phyloP scores from a whole-genome alignment of 352 stramenopile genomes.

The Phytophthora sp. region DNA sequence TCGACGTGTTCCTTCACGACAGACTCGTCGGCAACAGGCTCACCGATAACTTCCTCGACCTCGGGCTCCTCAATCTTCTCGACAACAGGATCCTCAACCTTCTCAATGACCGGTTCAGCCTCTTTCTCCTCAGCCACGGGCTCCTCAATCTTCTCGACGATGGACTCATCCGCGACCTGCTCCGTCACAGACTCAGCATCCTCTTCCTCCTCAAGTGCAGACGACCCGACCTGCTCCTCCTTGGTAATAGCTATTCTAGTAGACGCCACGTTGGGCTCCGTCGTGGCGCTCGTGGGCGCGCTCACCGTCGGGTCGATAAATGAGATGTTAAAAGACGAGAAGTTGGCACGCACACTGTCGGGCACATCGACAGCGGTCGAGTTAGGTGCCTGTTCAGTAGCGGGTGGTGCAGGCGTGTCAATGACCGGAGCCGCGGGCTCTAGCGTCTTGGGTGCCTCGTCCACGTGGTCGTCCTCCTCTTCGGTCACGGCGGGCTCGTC shows the following conservation, averaged over 20 bases:
- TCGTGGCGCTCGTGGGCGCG: conserved; percentile 39
- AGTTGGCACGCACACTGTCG: conserved; percentile 54
- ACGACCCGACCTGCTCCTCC: not conserved
- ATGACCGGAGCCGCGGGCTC: conserved; percentile 25
- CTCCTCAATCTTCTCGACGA: conserved; percentile 7
- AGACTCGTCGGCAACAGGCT: not conserved
- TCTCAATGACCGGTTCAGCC: not conserved
- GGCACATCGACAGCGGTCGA: conserved; percentile 42
- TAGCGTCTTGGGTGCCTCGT: conserved; percentile 34
- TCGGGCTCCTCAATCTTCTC: not conserved
- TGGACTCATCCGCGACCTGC: not conserved
- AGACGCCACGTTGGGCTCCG: conserved; percentile 41
- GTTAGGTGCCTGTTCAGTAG: conserved; percentile 24
- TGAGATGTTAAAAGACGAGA: conserved; percentile 61
- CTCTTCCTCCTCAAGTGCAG: conserved; percentile 1
- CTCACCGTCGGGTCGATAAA: conserved; percentile 57
- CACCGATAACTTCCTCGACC: not conserved
- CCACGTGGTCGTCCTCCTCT: conserved; percentile 27
- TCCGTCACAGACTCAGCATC: not conserved
- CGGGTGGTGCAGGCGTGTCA: conserved; percentile 6
- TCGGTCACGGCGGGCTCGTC: conserved; percentile 7
- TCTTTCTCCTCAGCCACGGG: not conserved
- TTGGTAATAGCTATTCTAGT: conserved; percentile 8
- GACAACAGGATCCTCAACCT: not conserved
- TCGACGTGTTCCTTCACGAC: not conserved